phyloP scores from a whole-genome alignment of 2,329 filamentous ascomycete species.

The Cytospora chrysosperma region DNA sequence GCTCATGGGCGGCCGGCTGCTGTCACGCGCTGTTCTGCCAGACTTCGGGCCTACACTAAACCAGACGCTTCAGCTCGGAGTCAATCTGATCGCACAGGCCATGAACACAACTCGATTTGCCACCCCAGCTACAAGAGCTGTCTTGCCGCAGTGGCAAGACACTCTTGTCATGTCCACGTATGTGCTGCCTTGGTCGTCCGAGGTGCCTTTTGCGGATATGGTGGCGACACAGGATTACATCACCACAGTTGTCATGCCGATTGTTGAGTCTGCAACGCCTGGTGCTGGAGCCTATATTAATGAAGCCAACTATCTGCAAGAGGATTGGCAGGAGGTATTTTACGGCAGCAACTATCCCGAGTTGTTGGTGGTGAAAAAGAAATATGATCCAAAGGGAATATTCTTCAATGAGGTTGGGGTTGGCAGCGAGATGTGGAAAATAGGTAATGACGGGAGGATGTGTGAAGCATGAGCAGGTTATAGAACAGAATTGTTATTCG shows the following conservation, averaged over 20 bases:
- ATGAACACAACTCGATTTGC: too few species aligned
- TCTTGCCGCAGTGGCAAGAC: conserved; percentile 40
- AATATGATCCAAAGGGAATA: conserved; percentile 32
- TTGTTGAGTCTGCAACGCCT: conserved; percentile 29
- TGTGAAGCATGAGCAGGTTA: conserved; percentile 28
- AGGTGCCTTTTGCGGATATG: conserved; percentile 28
- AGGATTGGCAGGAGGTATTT: conserved; percentile 33
- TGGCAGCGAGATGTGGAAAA: conserved; percentile 39
- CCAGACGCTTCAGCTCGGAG: conserved; percentile 34
- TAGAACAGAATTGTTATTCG: too few species aligned
- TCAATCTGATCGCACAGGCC: conserved; percentile 34
- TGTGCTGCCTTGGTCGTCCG: conserved; percentile 29
- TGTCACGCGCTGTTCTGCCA: conserved; percentile 35
- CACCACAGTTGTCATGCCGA: conserved; percentile 34
- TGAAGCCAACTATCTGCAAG: conserved; percentile 35
- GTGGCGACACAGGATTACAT: conserved; percentile 32
- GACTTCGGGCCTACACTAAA: conserved; percentile 34
- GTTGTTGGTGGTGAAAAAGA: conserved; percentile 33
- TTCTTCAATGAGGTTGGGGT: conserved; percentile 34
- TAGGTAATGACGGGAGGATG: conserved; percentile 35
- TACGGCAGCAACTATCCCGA: conserved; percentile 33
- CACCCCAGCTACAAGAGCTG: conserved; percentile 35
- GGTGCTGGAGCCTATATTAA: conserved; percentile 32
- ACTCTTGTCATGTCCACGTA: conserved; percentile 35
- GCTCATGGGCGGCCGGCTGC: conserved; percentile 39